Conservation (phyloP, 176 grass and related monocot genomes). For the Aegilops bicornis region DNA sequence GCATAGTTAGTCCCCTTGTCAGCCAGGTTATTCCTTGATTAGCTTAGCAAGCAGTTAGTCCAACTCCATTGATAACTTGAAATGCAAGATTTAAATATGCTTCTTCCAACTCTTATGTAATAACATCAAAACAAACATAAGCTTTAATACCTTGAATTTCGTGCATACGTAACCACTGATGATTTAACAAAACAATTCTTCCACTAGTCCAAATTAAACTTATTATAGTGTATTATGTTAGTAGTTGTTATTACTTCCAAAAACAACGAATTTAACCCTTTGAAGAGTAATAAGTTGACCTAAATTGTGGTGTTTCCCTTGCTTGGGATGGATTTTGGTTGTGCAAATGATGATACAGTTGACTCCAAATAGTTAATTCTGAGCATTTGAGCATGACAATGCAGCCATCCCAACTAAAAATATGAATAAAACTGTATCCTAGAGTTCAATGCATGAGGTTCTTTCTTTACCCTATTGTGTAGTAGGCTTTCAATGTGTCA, state of each 20-base stretch:
- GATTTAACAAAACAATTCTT: neutral
- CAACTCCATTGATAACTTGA: too few relatives aligned
- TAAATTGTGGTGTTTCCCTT: neutral
- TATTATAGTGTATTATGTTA: neutral
- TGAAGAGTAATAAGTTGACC: neutral
- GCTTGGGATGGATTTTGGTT: neutral
- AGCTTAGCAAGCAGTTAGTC: too few relatives aligned
- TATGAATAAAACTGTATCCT: neutral
- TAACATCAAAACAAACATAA: neutral
- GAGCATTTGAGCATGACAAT: neutral
- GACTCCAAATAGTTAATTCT: neutral
- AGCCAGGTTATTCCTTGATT: too few relatives aligned
- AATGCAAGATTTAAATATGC: neutral
- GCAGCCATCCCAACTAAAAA: neutral
- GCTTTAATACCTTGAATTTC: neutral
- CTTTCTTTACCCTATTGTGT: neutral
- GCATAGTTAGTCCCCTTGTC: too few relatives aligned
- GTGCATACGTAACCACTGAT: neutral
- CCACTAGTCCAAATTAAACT: neutral
- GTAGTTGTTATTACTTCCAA: conserved; percentile 2
- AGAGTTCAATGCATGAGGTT: neutral
- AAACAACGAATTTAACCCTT: neutral
- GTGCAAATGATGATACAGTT: neutral
- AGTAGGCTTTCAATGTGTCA: neutral
- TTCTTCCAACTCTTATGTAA: neutral